Evolutionary conservation across 1,139 yeast species (phyloP), one percentile per base, ranked within the genome.

Genomic region (Nakaseomyces uthaithaninus): DNA sequence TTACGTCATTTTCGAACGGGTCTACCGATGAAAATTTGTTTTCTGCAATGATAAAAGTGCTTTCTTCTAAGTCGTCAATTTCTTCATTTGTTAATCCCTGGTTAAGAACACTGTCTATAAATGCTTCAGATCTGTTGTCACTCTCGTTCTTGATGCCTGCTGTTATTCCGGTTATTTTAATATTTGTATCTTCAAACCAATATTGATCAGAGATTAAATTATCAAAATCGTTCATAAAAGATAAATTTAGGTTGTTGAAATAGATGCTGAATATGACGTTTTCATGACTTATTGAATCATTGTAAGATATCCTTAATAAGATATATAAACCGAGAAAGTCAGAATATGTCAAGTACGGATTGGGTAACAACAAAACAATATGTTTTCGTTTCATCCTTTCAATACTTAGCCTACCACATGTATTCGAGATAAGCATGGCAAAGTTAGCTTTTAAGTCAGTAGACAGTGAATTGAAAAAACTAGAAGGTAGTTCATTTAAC

Each of bases 11-110:
- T 5, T 50, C 45, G 30, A 56, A 56, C 1, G 53, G 53, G n/a
- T 45, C 42, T 18, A 40, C 42, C 4, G 41, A 41, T 1, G 44
- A 31, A 17, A 54, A 50, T 16, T 34, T 42, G 14, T 46, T 40
- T 39, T 56, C 61, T 3, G 58, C 48, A 20, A 54, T 44, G 5
- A 55, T 50, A 30, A 56, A 52, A 1, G 56, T 51, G 8, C 54
- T 49, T 33, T 53, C 58, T 30, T 55, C 58, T 10, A 54, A 33
- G 39, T 45, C 42, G n/a, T 42, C 46, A 4, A 35, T 12, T 16
- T 44, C 46, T 11, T 42, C 45, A 8, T 39, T 47, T 8, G 45
- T 27, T 7, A 44, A 17, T 10, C 50, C 46, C 16, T 44, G 43
- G 12, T 43, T 36, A 4, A 53, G 27, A 3, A 54, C 51, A 2